Evolutionary conservation across 441 rosid genomes (phyloP), one percentile per base, ranked within the genome.

Genomic region (Macaranga tanarius): DNA sequence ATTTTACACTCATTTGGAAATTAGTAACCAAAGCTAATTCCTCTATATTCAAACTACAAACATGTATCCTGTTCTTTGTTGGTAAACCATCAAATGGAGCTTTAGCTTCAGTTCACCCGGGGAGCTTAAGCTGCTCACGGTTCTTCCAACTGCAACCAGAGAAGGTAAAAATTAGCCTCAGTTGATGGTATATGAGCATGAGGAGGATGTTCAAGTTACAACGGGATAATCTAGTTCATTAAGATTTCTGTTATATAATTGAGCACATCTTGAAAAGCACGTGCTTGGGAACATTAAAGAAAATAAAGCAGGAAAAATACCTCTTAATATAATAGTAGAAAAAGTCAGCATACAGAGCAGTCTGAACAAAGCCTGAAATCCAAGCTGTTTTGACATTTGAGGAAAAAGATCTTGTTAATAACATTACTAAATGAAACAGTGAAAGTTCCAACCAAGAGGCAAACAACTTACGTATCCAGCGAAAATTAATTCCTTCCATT

Each of bases 311-410:
- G 22, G 48, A 73, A 69, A 62, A 25, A 8, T 78, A 82, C 87
- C 86, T 84, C 75, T 80, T 73, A 55, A 84, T 26, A 52, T 82
- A 82, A 73, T 80, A 82, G 75, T 80, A 82, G 76, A 82, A 82
- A 72, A 84, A 82, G 73, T 82, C 84, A 4, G 83, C 86, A 70
- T 82, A 84, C 2, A 84, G 80, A 31, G 80, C 80, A 28, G 87
- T 82, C 75, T 82, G 86, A 65, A 80, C 76, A 19, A 84, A 58
- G 54, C 87, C 87, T 1, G 83, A 74, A 19, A 78, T n/a, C 79
- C 83, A 84, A 42, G 85, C 85, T 84, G 85, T 56, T 71, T 70
- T 69, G 38, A 48, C 59, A 73, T 38, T 60, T 28, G 13, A 38
- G 20, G 10, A 8, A n/a, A 38, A 42, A 2, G 25, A 4, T 26